phyloP scores from a whole-genome alignment of 352 stramenopile species.

The Paralagenidium karlingii region DNA sequence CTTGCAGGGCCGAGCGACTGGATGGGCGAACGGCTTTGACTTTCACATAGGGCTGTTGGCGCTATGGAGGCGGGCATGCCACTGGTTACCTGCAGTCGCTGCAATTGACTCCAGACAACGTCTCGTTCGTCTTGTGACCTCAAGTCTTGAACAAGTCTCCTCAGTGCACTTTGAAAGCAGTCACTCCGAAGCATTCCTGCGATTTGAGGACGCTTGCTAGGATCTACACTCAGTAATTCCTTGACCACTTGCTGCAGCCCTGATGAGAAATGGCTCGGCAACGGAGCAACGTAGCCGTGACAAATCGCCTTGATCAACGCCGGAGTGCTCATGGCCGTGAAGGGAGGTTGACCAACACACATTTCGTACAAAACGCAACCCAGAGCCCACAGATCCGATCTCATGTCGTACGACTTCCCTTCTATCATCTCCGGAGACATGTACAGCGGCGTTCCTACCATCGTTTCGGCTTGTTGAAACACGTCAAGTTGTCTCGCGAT shows the following conservation, averaged over 20 bases:
- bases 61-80: slow-evolving; percentile 11
- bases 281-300: slow-evolving; percentile 14
- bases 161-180: slow-evolving; percentile 14
- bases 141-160: slow-evolving; percentile 17
- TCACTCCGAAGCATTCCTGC: slow-evolving; percentile 17
- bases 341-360: slow-evolving; percentile 46
- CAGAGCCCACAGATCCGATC: slow-evolving; percentile 82
- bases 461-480: slow-evolving; percentile 41
- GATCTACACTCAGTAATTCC: slow-evolving; percentile 23
- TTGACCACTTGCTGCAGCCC: slow-evolving; percentile 14
- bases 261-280: slow-evolving; percentile 17
- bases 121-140: slow-evolving; percentile 2
- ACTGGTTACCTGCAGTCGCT: slow-evolving; percentile 6
- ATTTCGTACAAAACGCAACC: slow-evolving; percentile 82
- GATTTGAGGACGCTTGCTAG: slow-evolving; percentile 15
- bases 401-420: slow-evolving; percentile 59
- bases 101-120: not conserved
- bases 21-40: not conserved
- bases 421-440: slow-evolving; percentile 82
- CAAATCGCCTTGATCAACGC: slow-evolving; percentile 52
- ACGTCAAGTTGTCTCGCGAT: slow-evolving; percentile 36
- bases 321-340: slow-evolving; percentile 24
- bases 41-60: slow-evolving; percentile 8
- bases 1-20: too few species aligned
- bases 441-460: slow-evolving; percentile 85